Conservation (phyloP, 2,329 filamentous ascomycete genomes). For the Diaporthe citrichinensis region DNA sequence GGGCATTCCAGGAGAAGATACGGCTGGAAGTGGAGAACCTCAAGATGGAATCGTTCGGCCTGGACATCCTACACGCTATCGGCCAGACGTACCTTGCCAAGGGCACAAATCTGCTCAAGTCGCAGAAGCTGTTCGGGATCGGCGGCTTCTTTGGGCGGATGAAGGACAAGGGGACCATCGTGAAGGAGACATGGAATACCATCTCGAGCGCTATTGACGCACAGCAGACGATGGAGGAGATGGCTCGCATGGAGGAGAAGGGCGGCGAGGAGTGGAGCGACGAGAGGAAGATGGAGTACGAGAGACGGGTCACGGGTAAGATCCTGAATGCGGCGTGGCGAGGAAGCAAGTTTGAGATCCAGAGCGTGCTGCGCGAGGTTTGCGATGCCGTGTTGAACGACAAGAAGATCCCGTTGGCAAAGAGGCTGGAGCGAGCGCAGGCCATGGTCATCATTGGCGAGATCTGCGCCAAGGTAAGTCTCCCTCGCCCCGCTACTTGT, state of each 20-base stretch:
- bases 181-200: conserved; percentile 99
- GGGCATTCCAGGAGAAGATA: conserved; percentile 94
- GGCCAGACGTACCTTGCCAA: conserved; percentile 92
- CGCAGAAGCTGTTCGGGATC: conserved; percentile 96
- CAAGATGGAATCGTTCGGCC: conserved; percentile 98
- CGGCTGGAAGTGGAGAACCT: conserved; percentile 95
- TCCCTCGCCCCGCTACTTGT: background rate
- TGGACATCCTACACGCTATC: conserved; percentile 96
- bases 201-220: conserved; percentile 97
- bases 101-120: conserved; percentile 88
- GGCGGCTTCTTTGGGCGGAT: conserved; percentile 94
- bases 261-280: conserved; percentile 99
- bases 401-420: conserved; percentile 83
- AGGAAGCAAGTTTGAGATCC: conserved; percentile 97
- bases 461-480: conserved; percentile 85
- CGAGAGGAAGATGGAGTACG: conserved; percentile 95
- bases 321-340: conserved; percentile 97
- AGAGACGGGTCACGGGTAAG: conserved; percentile 96
- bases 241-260: conserved; percentile 95
- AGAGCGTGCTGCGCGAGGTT: conserved; percentile 93
- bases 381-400: conserved; percentile 89
- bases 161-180: conserved; percentile 95
- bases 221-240: conserved; percentile 98
- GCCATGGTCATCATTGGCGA: conserved; percentile 91
- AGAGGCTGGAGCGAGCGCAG: conserved; percentile 91